Base-by-base conservation (phyloP, 352 stramenopile genomes). In the Phytophthora pisi region DNA sequence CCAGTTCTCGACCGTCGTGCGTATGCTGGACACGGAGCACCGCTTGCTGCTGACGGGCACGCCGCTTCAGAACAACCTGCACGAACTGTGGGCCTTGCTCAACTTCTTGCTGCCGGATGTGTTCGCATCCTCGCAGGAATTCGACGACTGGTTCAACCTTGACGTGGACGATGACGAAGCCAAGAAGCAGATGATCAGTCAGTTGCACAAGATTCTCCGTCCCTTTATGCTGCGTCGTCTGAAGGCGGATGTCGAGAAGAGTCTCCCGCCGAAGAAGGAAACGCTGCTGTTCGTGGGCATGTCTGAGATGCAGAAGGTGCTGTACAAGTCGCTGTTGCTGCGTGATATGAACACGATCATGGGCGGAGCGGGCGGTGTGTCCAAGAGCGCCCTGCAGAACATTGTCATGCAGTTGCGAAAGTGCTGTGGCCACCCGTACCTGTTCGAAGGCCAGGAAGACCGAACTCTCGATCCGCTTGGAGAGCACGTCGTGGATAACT, bases 241-340 rank as follows among this genome's bases (percentile, higher is more conserved):
- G 3, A 99, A 99, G 74, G 97, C 98, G 50, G 97, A 99, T 79
- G 98, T 99, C 4, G 98, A 99, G 68, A 99, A 99, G 70, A 97
- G 82, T 62, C 78, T 99, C 18, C 97, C 96, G 10, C 95, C 96
- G 5, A 99, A 99, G 82, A 97, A 99, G 70, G 98, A 99, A 77
- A 99, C 97, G 9, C 83, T 97, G 64, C 76, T 98, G 31, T 94
- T 97, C 66, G 90, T 97, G 13, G 88, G 89, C 26, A 95, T 96
- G 89, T 93, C 89, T 8, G 69, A 82, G 26, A 96, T 96, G 87
- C 97, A 99, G 69, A 99, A 99, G 71, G 83, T 92, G 31, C 72
- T 99, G 16, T 99, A 99, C 80, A 98, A 98, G 70, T 98, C 96
- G 30, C 78, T 99, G 6, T 78, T 99, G 18, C 73, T 99, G 26